phyloP scores from a whole-genome alignment of 2,329 filamentous ascomycete genomes.

The Trichoderma pleuroti region DNA sequence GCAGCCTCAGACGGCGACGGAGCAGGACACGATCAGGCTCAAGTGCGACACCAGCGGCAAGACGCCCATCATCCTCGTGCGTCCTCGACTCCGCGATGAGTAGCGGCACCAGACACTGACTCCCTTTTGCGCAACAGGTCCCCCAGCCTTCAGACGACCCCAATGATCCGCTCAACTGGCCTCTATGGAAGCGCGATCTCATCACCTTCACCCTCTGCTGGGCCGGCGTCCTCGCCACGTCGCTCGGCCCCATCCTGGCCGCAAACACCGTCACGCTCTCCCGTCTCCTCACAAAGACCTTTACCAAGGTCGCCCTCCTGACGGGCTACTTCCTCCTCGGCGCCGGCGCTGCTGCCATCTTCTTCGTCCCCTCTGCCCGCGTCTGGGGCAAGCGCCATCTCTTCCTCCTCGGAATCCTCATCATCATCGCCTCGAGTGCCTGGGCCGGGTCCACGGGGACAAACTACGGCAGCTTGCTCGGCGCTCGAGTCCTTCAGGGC shows the following conservation, averaged over 20 bases:
- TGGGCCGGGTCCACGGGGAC: constrained; percentile 72
- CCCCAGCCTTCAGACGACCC: constrained; percentile 89
- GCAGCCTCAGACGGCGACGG: constrained; percentile 42
- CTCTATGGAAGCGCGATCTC: constrained; percentile 77
- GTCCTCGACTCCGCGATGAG: constrained; percentile 13
- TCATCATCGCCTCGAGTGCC: constrained; percentile 69
- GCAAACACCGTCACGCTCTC: constrained; percentile 80
- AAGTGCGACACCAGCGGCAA: constrained; percentile 70
- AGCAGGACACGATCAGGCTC: constrained; percentile 44
- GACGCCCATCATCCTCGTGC: constrained; percentile 70
- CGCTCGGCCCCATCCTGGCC: constrained; percentile 80
- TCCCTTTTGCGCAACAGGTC: constrained; percentile 34
- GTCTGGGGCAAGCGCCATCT: constrained; percentile 92
- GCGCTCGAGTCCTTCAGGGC: constrained; percentile 80
- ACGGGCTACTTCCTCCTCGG: constrained; percentile 87
- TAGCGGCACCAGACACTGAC: not conserved
- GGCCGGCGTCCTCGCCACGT: constrained; percentile 77
- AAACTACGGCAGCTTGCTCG: constrained; percentile 69
- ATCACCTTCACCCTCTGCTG: constrained; percentile 77
- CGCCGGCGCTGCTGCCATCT: constrained; percentile 73
- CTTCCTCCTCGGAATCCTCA: constrained; percentile 71
- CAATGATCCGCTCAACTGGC: constrained; percentile 85
- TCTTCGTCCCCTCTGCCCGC: constrained; percentile 82
- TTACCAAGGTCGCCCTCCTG: constrained; percentile 74
- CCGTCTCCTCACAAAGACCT: constrained; percentile 59